phyloP scores from a whole-genome alignment of 257 asterid species.

The Orobanche coerulescens region DNA sequence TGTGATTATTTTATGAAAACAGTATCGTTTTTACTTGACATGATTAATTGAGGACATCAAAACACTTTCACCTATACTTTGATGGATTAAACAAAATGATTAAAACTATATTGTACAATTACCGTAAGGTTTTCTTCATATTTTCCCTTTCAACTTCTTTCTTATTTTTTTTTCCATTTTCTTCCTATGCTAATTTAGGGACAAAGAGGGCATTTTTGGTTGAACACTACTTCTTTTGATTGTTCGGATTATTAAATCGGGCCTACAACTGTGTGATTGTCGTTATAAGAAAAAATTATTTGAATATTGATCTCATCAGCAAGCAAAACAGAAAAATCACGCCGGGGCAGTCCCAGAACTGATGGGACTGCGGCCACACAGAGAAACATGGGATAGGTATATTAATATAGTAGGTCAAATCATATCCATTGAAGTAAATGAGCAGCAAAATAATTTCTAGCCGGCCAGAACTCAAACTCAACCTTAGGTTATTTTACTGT shows the following conservation, averaged over 20 bases:
- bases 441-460: not conserved
- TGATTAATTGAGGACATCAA: not conserved
- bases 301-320: too few species aligned
- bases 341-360: constrained; percentile 1
- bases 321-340: not conserved
- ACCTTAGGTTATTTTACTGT: not conserved
- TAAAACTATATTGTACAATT: not conserved
- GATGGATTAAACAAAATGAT: not conserved
- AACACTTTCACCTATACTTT: not conserved
- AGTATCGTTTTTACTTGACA: not conserved
- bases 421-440: constrained; percentile 4
- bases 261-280: not conserved
- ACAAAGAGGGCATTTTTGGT: not conserved
- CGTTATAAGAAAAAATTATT: too few species aligned
- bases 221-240: not conserved
- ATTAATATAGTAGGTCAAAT: constrained; percentile 3
- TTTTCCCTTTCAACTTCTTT: not conserved
- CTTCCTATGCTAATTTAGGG: constrained; percentile 11
- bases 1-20: not conserved
- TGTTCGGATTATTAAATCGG: not conserved
- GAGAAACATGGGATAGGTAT: not conserved
- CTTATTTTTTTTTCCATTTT: not conserved
- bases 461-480: constrained; percentile 6
- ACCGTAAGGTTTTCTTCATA: not conserved
- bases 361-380: not conserved